Conservation (phyloP, 345 rosid genomes). For the Gynandropsis gynandra region DNA sequence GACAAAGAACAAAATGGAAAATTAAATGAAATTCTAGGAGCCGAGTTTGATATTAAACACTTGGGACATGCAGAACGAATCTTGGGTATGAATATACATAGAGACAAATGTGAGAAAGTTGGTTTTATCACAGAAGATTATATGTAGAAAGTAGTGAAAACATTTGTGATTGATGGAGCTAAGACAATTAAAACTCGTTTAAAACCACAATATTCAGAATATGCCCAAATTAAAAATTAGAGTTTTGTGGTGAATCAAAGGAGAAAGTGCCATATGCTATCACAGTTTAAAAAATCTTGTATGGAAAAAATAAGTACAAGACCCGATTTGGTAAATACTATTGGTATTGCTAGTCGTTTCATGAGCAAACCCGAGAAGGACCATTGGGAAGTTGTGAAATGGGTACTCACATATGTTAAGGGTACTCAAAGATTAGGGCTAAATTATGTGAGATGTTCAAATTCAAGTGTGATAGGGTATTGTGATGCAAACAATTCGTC, state of each 20-base stretch:
- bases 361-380: background rate
- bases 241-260: no score
- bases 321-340: background rate
- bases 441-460: no score
- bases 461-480: background rate
- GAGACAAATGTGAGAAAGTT: background rate
- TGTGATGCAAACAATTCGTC: background rate
- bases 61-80: background rate
- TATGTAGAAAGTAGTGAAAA: background rate
- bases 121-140: background rate
- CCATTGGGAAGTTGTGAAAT: slow-evolving; percentile 1
- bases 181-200: background rate
- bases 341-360: background rate
- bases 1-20: background rate
- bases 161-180: background rate
- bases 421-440: background rate
- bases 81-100: background rate
- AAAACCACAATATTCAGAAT: no score
- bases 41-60: background rate
- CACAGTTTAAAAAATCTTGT: no score
- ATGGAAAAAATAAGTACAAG: no score
- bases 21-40: background rate
- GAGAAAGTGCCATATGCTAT: no score
- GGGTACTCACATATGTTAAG: background rate
- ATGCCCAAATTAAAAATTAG: no score